Conservation (phyloP, 768 basidiomycete genomes). For the Brasilioporus rufonigricans region DNA sequence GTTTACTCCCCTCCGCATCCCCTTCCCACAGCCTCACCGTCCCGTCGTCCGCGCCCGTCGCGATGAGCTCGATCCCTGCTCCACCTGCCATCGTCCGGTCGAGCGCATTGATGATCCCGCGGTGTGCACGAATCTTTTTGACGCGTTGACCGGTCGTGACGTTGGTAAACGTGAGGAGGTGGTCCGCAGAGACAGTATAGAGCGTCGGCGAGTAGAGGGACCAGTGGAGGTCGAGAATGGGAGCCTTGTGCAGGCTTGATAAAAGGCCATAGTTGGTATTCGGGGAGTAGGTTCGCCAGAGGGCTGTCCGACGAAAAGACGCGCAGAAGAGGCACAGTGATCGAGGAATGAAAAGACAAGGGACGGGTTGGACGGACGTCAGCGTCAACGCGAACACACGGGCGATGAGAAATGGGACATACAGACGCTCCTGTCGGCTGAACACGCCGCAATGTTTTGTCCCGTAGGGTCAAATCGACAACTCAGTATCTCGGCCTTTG, state of each 20-base stretch:
- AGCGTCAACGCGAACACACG: neutral
- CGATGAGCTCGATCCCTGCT: constrained; percentile 80
- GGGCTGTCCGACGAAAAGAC: constrained; percentile 42
- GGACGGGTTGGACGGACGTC: neutral
- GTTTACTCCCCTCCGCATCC: constrained; percentile 78
- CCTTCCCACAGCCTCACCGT: constrained; percentile 92
- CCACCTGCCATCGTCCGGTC: constrained; percentile 86
- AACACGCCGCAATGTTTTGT: constrained; percentile 90
- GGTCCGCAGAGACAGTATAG: constrained; percentile 90
- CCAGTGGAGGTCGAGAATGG: constrained; percentile 92
- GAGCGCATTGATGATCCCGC: constrained; percentile 86
- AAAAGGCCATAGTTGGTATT: constrained; percentile 92
- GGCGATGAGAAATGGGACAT: constrained; percentile 32
- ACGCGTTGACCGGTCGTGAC: constrained; percentile 80
- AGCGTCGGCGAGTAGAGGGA: constrained; percentile 69
- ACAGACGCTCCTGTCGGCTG: constrained; percentile 89
- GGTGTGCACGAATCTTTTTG: constrained; percentile 82
- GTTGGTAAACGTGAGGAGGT: constrained; percentile 72
- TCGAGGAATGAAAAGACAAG: neutral
- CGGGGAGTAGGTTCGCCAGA: constrained; percentile 91
- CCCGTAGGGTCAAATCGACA: constrained; percentile 95
- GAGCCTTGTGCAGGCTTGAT: constrained; percentile 80
- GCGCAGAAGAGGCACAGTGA: neutral
- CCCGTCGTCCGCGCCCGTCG: constrained; percentile 90
- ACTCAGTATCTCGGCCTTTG: constrained; percentile 80